Percentiles rank a stretch among this genome's conserved stretches.
Conservation (phyloP, 495 filamentous ascomycete species). For the Xylaria acuta region DNA sequence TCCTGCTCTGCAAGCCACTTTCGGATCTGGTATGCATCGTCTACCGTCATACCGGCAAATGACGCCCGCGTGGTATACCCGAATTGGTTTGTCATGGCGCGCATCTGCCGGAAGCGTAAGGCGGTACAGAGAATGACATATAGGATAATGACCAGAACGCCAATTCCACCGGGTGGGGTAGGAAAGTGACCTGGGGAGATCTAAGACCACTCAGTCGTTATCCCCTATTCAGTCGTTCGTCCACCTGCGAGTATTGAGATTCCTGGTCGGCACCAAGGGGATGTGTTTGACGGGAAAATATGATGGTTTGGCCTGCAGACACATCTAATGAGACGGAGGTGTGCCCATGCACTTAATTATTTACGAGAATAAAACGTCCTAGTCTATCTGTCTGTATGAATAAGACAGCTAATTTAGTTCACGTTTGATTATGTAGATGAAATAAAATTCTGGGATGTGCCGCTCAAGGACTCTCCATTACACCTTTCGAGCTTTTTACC, state of each 20-base stretch:
- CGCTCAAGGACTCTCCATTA: not conserved
- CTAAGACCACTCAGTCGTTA: not conserved
- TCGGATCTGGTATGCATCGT: not conserved
- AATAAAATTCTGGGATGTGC: not conserved
- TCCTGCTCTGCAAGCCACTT: not conserved
- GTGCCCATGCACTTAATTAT: not conserved
- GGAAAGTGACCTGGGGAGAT: not conserved
- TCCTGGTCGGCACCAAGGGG: not conserved
- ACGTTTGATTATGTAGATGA: not conserved
- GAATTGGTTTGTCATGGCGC: not conserved
- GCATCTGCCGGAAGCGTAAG: slow-evolving; percentile 1
- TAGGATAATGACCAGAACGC: not conserved
- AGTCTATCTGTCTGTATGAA: not conserved
- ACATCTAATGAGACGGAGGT: not conserved
- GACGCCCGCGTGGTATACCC: not conserved
- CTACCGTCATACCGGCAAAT: not conserved
- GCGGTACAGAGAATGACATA: not conserved
- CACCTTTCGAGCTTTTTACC: not conserved
- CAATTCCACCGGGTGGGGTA: not conserved
- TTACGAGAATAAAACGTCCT: not conserved
- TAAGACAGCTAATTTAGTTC: not conserved
- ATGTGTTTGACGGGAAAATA: not conserved
- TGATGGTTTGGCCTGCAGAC: not conserved
- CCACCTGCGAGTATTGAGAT: not conserved
- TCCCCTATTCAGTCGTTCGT: not conserved